Conservation (phyloP, 106 monocot species). For the Acorus gramineus region DNA sequence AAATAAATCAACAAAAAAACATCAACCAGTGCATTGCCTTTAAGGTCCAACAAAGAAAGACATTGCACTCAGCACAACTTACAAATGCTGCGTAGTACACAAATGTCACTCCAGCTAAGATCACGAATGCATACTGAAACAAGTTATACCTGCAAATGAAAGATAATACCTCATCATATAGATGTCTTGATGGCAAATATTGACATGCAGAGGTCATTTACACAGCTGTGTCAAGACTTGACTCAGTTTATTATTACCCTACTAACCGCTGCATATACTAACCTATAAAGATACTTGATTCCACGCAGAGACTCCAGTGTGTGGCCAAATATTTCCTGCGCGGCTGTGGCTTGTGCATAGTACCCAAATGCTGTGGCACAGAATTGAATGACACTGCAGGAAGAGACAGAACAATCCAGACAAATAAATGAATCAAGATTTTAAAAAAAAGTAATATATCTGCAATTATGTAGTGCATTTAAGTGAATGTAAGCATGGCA, state of each 20-base stretch:
- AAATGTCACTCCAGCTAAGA: constrained; percentile 59
- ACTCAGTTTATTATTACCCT: background rate
- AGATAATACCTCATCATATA: constrained; percentile 1
- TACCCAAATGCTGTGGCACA: constrained; percentile 89
- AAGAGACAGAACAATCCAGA: constrained; percentile 3
- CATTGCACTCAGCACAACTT: constrained; percentile 20
- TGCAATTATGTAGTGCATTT: too few species aligned
- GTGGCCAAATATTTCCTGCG: constrained; percentile 98
- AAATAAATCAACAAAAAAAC: background rate
- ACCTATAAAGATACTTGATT: constrained; percentile 98
- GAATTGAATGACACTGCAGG: constrained; percentile 93
- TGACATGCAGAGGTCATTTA: background rate
- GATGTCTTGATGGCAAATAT: background rate
- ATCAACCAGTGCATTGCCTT: background rate
- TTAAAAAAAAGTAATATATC: too few species aligned
- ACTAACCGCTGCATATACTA: constrained; percentile 12
- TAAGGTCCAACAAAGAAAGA: background rate
- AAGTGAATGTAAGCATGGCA: too few species aligned
- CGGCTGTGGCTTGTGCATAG: constrained; percentile 96
- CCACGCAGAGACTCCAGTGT: constrained; percentile 89
- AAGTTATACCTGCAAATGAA: constrained; percentile 71
- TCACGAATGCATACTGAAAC: constrained; percentile 81
- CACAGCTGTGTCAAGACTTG: background rate
- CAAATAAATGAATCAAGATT: background rate
- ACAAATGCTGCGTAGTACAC: constrained; percentile 71